phyloP scores from a whole-genome alignment of 345 rosid genomes.

The Dovyalis caffra region DNA sequence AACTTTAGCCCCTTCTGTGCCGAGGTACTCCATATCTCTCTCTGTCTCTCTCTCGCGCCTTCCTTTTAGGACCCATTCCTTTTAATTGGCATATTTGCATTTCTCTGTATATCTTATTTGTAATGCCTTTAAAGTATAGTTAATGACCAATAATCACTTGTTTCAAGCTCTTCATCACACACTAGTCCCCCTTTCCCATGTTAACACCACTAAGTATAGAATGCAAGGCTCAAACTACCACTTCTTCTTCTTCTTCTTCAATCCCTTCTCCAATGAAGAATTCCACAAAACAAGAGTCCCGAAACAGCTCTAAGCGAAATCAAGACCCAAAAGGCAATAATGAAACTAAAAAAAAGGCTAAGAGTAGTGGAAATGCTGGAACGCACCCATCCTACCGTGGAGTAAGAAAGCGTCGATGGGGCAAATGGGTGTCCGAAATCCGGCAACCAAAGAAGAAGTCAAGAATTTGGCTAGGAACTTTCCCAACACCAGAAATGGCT shows the following conservation, averaged over 20 bases:
- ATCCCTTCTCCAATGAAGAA: background rate
- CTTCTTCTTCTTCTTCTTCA: conserved; percentile 21
- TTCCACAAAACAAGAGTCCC: background rate
- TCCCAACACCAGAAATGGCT: conserved; percentile 88
- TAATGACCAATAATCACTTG: background rate
- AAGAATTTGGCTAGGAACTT: conserved; percentile 92
- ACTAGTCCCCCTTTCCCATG: conserved; percentile 5
- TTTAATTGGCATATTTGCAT: background rate
- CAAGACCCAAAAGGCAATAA: background rate
- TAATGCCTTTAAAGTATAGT: background rate
- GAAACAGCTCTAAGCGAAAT: conserved; percentile 7
- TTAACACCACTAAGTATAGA: conserved; percentile 5
- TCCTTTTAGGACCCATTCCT: background rate
- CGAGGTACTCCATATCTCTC: background rate
- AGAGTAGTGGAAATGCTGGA: conserved; percentile 14
- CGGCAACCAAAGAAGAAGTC: conserved; percentile 90
- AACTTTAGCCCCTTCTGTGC: background rate
- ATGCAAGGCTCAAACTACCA: conserved; percentile 10
- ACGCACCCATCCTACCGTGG: conserved; percentile 63
- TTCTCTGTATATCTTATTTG: background rate
- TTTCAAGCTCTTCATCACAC: background rate
- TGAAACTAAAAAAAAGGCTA: conserved; percentile 12
- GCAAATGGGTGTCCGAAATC: conserved; percentile 94
- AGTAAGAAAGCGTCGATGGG: conserved; percentile 93
- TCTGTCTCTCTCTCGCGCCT: background rate